Base-by-base conservation (phyloP, 495 filamentous ascomycete genomes). In the Sphaerosporella brunnea region DNA sequence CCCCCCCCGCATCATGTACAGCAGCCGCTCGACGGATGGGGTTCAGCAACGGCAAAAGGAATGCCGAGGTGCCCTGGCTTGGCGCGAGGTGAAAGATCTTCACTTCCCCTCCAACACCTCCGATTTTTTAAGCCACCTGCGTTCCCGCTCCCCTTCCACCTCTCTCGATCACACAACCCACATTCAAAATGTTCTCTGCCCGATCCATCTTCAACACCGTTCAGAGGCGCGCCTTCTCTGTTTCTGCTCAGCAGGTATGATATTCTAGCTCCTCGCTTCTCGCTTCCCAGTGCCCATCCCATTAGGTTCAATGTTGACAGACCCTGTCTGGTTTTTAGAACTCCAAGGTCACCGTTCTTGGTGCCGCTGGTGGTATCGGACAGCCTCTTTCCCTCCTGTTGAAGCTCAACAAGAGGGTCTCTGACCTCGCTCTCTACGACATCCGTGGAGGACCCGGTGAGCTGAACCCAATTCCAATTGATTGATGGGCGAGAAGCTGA, bases 361-460 rank as follows among this genome's bases (percentile, higher is more conserved):
- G 90, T 69, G 90, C 88, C 54, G 79, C 80, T 64, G 90, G 90
- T 69, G 90, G 90, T 65, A 97, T 97, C 69, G 90, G 90, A 63
- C 90, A 97, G 73, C 90, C 90, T 60, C 69, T 97, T 53, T 97
- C 90, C 43, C 80, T 97, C 45, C 80, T 97, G 58, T 73, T 97
- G 65, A 97, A 97, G 80, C 78, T 95, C 66, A 96, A 96, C 78
- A 87, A 86, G 51, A 69, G 82, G 62, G 80, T 97, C 54, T 74
- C 76, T 58, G 77, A 94, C 68, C 83, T 97, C 57, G 81, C 88
- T 50, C 78, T 97, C 52, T 97, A 97, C 72, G 90, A 96, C 72
- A 94, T 97, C 70, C 79, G 82, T 57, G 80, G 83, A 58, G 90
- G 70, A 52, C 92, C 90, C 62, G 90, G 90, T 93, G 73, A 52